Conservation (phyloP, 2,329 filamentous ascomycete species). For the Talaromyces sp. region DNA sequence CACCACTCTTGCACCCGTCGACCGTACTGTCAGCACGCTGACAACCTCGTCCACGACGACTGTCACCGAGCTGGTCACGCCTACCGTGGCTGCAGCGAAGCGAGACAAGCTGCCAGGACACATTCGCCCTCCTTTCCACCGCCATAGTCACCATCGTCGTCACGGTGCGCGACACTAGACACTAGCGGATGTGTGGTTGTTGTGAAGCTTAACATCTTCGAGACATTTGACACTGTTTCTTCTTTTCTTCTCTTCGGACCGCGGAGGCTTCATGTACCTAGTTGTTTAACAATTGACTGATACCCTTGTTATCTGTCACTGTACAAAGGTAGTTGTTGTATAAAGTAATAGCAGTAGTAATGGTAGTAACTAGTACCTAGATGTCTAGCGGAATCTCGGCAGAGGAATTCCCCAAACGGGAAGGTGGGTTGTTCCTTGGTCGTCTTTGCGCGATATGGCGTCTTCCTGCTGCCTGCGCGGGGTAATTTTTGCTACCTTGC, state of each 20-base stretch:
- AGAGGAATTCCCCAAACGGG: neutral
- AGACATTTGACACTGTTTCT: neutral
- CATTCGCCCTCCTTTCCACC: neutral
- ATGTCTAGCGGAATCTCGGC: neutral
- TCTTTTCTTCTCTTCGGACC: neutral
- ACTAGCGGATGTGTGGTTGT: neutral
- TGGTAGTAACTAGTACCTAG: too few species aligned
- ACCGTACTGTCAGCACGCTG: conserved; percentile 17
- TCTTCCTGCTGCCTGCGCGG: neutral
- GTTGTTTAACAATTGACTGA: neutral
- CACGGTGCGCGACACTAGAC: neutral
- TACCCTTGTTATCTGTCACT: neutral
- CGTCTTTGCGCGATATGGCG: too few species aligned
- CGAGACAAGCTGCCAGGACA: conserved; percentile 12
- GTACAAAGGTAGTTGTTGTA: too few species aligned
- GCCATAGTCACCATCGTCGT: neutral
- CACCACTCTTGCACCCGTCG: conserved; percentile 21
- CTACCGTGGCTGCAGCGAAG: conserved; percentile 18
- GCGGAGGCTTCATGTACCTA: neutral
- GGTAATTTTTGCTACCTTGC: too few species aligned
- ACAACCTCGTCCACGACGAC: conserved; percentile 21
- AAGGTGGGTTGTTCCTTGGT: neutral
- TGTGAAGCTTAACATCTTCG: neutral
- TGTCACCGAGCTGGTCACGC: conserved; percentile 15
- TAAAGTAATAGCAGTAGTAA: too few species aligned